Evolutionary conservation across 83 land plant species (phyloP), one percentile per base, ranked within the genome.

Genomic region (Larix sibirica): DNA sequence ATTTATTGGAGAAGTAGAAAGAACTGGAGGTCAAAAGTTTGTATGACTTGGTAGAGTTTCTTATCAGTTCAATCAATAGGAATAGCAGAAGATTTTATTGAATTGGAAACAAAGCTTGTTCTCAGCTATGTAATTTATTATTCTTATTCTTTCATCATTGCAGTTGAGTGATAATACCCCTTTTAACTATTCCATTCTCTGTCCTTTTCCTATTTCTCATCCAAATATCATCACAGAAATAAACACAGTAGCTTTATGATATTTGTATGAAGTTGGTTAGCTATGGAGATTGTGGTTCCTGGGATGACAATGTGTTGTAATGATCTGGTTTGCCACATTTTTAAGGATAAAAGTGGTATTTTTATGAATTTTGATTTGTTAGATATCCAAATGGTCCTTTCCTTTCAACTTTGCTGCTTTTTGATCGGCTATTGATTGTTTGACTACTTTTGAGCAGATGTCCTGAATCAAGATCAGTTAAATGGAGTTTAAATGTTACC

Each of bases 401-500:
- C 17, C 3, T 56, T 14, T 54, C 58, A 50, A 50, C 56, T 50
- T 50, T 10, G 14, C 56, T 50, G 54, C 2, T 40, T 73, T 73
- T 24, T 40, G 20, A 20, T 42, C 24, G 21, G 44, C 24, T 44
- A 73, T 26, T 73, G 77, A 73, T 50, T 42, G 26, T 4, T 73
- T 47, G 24, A 73, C 50, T 42, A 42, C n/a, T 42, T 73, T 73
- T 73, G 54, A 40, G 77, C 10, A 73, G 56, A 73, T 40, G 56
- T 38, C 77, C 42, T 73, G 13, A 73, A 20, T 73, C 56, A 42
- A 42, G 56, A 73, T 20, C 56, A 7, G 21, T 42, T 73, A 23
- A 73, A 73, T 44, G 77, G 77, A 73, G 54, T 42, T 73, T 56
- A 50, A 73, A 42, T 73, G 76, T n/a, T 42, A 40, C 54, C 6